Base-by-base conservation (phyloP, 495 filamentous ascomycete genomes). In the Penicillium odoratum region DNA sequence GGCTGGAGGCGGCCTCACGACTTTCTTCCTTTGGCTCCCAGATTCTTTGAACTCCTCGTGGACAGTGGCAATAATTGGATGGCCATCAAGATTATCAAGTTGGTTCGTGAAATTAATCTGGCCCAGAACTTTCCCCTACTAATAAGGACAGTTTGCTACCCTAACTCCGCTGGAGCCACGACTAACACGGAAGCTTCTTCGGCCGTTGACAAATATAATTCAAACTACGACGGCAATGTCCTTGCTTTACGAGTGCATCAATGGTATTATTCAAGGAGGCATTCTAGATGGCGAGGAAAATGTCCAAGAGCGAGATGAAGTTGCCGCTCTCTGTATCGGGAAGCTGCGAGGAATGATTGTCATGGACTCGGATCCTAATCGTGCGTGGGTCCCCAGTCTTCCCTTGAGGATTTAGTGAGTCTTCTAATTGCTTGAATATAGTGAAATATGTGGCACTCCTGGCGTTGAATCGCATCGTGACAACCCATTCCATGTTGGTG, bases 21-120 rank as follows among this genome's bases (percentile, higher is more conserved):
- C 68, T 98, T 98, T 62, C 81, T 98, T 3, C 88, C 95, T 7
- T 76, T 98, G 13, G 94, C 94, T 5, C 94, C 95, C 10, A 81
- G 94, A 50, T 76, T 98, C 33, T 98, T 98, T 60, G 91, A 95
- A 52, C 77, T 98, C 10, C 77, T 98, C 9, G 92, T 96, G n/a
- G 89, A 93, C 51, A 84, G 91, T 31, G 89, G 88, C 6, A 98
- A 98, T 69, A 98, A 98, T 74, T 98, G 94, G 94, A 98, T 98
- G 93, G 93, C 92, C 33, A 98, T 98, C 67, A 98, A 98, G 65
- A 84, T 98, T 53, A 98, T 98, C 67, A 98, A 98, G 70, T 82
- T 98, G 50, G 92, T 94, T 66, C 57, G 86, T 74, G 16, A 28
- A 46, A 16, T 4, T 11, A 7, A 15, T 15, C 21, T 30, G 15